Conservation (phyloP, 1,139 yeast species). For the Kluyveromyces sp. region DNA sequence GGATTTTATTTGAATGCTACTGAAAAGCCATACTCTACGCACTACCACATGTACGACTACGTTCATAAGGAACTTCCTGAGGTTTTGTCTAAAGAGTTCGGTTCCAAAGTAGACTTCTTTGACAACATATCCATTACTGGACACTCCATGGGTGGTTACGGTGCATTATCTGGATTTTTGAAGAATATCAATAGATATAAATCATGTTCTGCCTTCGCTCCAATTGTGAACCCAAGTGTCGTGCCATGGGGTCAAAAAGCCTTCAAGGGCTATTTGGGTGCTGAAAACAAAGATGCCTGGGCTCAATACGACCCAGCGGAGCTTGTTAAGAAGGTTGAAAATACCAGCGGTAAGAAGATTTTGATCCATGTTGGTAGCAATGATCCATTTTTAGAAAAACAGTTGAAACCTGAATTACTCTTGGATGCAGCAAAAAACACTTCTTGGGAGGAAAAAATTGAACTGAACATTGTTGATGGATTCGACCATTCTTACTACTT, state of each 20-base stretch:
- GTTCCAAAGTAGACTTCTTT: conserved; percentile 29
- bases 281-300: conserved; percentile 47
- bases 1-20: conserved; percentile 90
- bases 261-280: conserved; percentile 70
- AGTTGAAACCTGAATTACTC: conserved; percentile 71
- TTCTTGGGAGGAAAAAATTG: conserved; percentile 52
- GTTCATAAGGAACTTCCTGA: conserved; percentile 64
- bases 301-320: conserved; percentile 71
- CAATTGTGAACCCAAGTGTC: conserved; percentile 70
- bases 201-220: conserved; percentile 87
- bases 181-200: conserved; percentile 67
- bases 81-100: conserved; percentile 33
- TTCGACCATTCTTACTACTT: conserved; percentile 90
- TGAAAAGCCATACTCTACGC: conserved; percentile 55
- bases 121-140: conserved; percentile 70
- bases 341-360: conserved; percentile 39
- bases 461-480: conserved; percentile 63
- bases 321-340: conserved; percentile 49
- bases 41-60: conserved; percentile 84
- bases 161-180: conserved; percentile 75
- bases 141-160: conserved; percentile 98
- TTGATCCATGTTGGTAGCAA: conserved; percentile 77
- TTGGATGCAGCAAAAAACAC: conserved; percentile 56
- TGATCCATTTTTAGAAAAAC: conserved; percentile 64
- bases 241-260: conserved; percentile 86